Conservation (phyloP, 306 rosid species). For the Ammopiptanthus mongolicus region DNA sequence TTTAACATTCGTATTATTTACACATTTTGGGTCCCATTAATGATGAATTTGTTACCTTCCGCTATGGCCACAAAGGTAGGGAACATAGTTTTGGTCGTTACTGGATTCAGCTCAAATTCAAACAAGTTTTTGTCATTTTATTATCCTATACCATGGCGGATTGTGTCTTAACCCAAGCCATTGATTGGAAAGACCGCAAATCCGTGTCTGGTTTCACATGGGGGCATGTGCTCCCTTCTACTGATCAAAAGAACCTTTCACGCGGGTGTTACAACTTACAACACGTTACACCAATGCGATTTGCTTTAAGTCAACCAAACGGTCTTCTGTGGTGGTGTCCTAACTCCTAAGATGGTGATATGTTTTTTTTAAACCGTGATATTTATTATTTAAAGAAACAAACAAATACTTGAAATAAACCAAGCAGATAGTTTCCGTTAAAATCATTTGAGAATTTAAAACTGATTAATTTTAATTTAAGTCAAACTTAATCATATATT, state of each 20-base stretch:
- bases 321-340: conserved; percentile 9
- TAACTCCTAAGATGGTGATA: neutral
- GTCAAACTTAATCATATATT: no score
- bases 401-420: neutral
- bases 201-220: conserved; percentile 52
- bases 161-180: conserved; percentile 21
- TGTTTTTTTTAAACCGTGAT: no score
- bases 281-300: conserved; percentile 29
- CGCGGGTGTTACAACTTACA: conserved; percentile 43
- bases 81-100: conserved; percentile 12
- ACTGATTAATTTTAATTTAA: no score
- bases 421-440: no score
- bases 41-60: neutral
- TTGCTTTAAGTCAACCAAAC: conserved; percentile 45
- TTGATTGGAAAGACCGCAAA: conserved; percentile 9
- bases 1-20: no score
- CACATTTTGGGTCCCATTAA: neutral
- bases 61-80: neutral
- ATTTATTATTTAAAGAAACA: neutral
- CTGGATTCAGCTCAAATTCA: conserved; percentile 17
- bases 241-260: conserved; percentile 48
- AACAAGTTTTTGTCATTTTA: neutral
- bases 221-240: conserved; percentile 45
- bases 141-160: neutral
- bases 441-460: no score